Evolutionary conservation across 805 yeast genomes (phyloP).

Genomic region (Saccharomycopsis sp.): DNA sequence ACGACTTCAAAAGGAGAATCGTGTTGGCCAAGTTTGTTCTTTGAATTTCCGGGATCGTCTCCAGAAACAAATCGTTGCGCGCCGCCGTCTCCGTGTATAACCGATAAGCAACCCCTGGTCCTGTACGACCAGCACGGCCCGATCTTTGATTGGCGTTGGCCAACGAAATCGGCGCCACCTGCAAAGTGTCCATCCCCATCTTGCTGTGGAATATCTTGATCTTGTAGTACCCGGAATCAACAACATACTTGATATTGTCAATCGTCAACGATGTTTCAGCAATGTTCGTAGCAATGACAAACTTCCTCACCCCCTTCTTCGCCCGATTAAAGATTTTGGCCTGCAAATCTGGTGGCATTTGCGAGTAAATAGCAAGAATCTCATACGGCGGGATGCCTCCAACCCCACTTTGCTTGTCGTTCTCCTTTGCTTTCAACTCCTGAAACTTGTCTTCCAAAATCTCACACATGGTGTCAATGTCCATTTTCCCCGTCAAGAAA

Average conservation of each 20-base stretch:
- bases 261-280: conserved; percentile 97
- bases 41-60: conserved; percentile 84
- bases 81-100: conserved; percentile 82
- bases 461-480: conserved; percentile 85
- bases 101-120: conserved; percentile 95
- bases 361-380: conserved; percentile 82
- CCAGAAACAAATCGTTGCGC: conserved; percentile 65
- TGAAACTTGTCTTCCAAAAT: conserved; percentile 56
- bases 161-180: conserved; percentile 78
- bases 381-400: conserved; percentile 49
- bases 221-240: conserved; percentile 93
- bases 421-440: conserved; percentile 32
- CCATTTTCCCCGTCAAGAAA: conserved; percentile 88
- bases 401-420: conserved; percentile 8
- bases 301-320: conserved; percentile 74
- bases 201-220: conserved; percentile 82
- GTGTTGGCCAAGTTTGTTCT: conserved; percentile 81
- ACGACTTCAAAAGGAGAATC: conserved; percentile 75
- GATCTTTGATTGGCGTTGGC: conserved; percentile 95
- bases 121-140: conserved; percentile 97
- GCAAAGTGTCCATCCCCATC: conserved; percentile 83
- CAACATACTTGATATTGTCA: conserved; percentile 84
- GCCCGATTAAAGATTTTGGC: conserved; percentile 83
- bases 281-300: conserved; percentile 88
- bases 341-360: conserved; percentile 86